Evolutionary conservation across 1,284 basidiomycete genomes (phyloP).

Genomic region (Naganishia cerealis): DNA sequence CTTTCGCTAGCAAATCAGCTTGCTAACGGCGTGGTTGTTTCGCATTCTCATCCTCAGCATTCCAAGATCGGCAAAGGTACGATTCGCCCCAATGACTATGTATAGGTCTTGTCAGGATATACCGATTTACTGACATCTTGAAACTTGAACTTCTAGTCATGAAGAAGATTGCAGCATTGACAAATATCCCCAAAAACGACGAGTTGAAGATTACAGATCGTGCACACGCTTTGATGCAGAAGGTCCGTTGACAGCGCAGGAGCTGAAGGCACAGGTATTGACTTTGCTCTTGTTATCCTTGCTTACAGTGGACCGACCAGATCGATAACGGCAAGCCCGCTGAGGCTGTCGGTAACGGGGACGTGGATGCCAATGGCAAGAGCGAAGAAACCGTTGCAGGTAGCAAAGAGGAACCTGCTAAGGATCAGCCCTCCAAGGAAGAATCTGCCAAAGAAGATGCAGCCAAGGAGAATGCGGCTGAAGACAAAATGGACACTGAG

Average conservation of each 20-base stretch:
- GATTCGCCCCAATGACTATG: constrained; percentile 16
- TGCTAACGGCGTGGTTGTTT: background rate
- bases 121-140: constrained; percentile 3
- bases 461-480: background rate
- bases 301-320: constrained; percentile 32
- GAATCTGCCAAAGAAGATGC: background rate
- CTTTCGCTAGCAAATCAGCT: background rate
- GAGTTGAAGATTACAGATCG: constrained; percentile 84
- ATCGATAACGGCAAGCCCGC: constrained; percentile 30
- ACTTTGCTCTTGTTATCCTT: background rate
- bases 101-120: background rate
- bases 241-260: constrained; percentile 41
- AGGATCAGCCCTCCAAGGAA: constrained; percentile 2
- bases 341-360: constrained; percentile 24
- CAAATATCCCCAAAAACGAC: constrained; percentile 73
- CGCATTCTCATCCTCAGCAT: constrained; percentile 58
- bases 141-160: constrained; percentile 63
- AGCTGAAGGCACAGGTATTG: background rate
- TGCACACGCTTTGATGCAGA: constrained; percentile 56
- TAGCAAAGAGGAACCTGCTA: constrained; percentile 9
- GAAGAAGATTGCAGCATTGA: constrained; percentile 80
- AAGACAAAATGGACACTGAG: constrained; percentile 12
- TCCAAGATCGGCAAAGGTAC: constrained; percentile 88
- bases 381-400: constrained; percentile 10
- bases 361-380: constrained; percentile 24